Base-by-base conservation (phyloP, 169 alveolate species). In the Cryptosporidium canis region DNA sequence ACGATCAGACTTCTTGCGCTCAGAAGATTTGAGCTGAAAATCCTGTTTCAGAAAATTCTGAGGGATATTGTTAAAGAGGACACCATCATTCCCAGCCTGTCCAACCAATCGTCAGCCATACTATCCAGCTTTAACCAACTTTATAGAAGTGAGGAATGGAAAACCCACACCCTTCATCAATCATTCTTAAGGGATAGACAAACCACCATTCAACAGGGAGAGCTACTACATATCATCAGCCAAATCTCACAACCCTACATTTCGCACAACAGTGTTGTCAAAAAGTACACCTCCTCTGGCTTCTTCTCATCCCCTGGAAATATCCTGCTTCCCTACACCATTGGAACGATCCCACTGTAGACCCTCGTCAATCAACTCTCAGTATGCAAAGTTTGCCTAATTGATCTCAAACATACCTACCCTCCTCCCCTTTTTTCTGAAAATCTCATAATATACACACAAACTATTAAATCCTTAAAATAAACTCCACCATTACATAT, bases 21-120 rank as follows among this genome's bases (percentile, higher is more conserved):
- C 65, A 39, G 93, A 48, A 63, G 93, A 16, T 83, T 41, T 31
- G 93, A 91, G 39, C 63, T 91, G 43, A 85, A 85, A 53, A 35
- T 67, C 12, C 51, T 85, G 16, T 90, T 91, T 2, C 90, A 77
- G 67, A 45, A 66, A 27, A 66, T 83, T 21, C 70, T 91, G 0
- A 21, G 65, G 41, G 87, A 77, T 14, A 77, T 77, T 16, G 45
- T 61, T 43, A 58, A 77, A 29, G 87, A 61, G n/a, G 87, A 77
- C 43, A 29, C 55, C n/a, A 77, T 33, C 4, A 11, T 29, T 31
- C 72, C 71, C 6, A 68, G 47, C 47, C 16, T 47, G 7, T 7
- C 45, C 7, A 44, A 7, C 45, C 70, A 77, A 35, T 41, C 68
- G 31, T 63, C 61, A 11, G 43, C 18, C 18, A 18, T 61, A 18